phyloP scores from a whole-genome alignment of 495 filamentous ascomycete genomes.

The Aspergillus homomorphus region DNA sequence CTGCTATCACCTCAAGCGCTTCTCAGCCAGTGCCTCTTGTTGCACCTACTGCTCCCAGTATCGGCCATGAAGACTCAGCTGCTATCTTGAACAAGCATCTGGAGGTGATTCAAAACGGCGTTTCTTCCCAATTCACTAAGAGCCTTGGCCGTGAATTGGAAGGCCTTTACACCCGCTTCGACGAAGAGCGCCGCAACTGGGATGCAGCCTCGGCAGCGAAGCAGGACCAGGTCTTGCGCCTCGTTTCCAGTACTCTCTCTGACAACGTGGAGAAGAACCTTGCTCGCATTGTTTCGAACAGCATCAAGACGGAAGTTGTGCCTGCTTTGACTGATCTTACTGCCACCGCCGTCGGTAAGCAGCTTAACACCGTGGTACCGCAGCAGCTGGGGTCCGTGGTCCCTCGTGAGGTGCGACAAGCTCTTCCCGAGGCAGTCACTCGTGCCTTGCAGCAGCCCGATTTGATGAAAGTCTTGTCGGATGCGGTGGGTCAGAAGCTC shows the following conservation, averaged over 20 bases:
- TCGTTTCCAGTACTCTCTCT: slow-evolving; percentile 83
- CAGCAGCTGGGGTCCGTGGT: slow-evolving; percentile 49
- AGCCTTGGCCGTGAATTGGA: slow-evolving; percentile 57
- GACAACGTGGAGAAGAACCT: slow-evolving; percentile 86
- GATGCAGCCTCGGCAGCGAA: slow-evolving; percentile 64
- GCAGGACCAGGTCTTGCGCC: slow-evolving; percentile 75
- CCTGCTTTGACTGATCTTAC: slow-evolving; percentile 53
- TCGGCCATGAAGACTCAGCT: slow-evolving; percentile 26
- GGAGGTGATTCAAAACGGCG: slow-evolving; percentile 52
- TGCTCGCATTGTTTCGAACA: slow-evolving; percentile 61
- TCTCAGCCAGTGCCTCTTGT: slow-evolving; percentile 9
- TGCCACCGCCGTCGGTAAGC: slow-evolving; percentile 55
- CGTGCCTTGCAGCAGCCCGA: slow-evolving; percentile 67
- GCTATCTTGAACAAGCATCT: slow-evolving; percentile 50
- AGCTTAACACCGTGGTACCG: slow-evolving; percentile 52
- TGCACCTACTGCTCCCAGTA: slow-evolving; percentile 5
- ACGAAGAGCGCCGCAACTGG: slow-evolving; percentile 61
- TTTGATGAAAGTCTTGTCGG: slow-evolving; percentile 64
- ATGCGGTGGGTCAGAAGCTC: slow-evolving; percentile 64
- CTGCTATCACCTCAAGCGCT: slow-evolving; percentile 11
- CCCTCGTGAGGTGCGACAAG: slow-evolving; percentile 52
- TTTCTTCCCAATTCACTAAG: slow-evolving; percentile 55
- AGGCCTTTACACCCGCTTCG: slow-evolving; percentile 56
- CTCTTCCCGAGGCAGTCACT: slow-evolving; percentile 53
- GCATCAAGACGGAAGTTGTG: slow-evolving; percentile 63